phyloP scores from a whole-genome alignment of 257 asterid species.

The Datura wrightii region DNA sequence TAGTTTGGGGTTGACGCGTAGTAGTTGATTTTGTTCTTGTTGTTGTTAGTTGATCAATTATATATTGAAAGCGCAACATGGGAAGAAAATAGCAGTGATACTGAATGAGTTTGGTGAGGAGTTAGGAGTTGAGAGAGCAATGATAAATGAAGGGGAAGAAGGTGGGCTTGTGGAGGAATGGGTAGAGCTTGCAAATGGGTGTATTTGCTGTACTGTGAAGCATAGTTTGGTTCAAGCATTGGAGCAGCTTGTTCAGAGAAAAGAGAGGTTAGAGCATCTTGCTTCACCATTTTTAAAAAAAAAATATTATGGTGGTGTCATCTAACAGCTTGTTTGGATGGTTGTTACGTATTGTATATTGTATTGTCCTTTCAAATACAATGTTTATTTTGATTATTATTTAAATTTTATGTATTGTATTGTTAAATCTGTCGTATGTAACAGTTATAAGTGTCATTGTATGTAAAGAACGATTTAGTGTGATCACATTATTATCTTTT shows the following conservation, averaged over 20 bases:
- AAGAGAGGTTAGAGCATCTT: conserved; percentile 66
- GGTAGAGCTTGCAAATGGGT: conserved; percentile 98
- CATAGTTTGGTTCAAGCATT: conserved; percentile 98
- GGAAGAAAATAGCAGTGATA: conserved; percentile 93
- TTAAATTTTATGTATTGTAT: too few relatives aligned
- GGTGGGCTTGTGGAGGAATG: conserved; percentile 97
- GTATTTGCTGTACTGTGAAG: conserved; percentile 95
- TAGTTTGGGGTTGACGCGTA: neutral
- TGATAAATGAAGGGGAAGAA: conserved; percentile 95
- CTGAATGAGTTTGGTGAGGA: conserved; percentile 96
- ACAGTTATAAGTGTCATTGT: too few relatives aligned
- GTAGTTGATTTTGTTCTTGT: neutral
- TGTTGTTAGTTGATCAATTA: conserved; percentile 71
- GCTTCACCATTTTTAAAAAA: neutral
- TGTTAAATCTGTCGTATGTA: too few relatives aligned
- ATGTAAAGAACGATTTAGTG: neutral
- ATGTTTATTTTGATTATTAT: too few relatives aligned
- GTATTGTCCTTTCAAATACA: too few relatives aligned
- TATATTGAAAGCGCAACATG: conserved; percentile 76
- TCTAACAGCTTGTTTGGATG: too few relatives aligned
- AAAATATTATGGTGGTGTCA: too few relatives aligned
- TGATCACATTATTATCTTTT: neutral
- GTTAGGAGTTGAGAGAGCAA: conserved; percentile 95
- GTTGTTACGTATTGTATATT: too few relatives aligned
- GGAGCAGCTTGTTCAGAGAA: conserved; percentile 96